phyloP scores from a whole-genome alignment of 345 rosid species.

The Acer yangbiense region DNA sequence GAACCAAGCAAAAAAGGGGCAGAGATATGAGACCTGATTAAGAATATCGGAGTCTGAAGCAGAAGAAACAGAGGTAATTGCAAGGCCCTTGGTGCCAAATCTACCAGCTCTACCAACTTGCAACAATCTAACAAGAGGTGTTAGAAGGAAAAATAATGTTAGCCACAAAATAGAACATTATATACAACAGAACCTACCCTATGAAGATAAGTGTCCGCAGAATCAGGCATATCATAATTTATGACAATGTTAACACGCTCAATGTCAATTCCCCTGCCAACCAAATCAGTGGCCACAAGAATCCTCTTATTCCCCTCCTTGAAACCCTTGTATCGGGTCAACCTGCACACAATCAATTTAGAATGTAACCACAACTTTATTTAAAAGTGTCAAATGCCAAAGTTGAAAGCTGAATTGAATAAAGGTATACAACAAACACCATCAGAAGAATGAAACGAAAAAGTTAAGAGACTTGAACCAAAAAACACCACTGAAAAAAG shows the following conservation, averaged over 20 bases:
- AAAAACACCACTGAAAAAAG: not conserved
- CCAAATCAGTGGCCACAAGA: conserved; percentile 95
- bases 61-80: conserved; percentile 93
- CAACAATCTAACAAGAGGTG: not conserved
- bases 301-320: conserved; percentile 99
- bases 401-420: not conserved
- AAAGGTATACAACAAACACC: too few species aligned
- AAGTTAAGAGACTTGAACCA: not conserved
- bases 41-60: conserved; percentile 89
- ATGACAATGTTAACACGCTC: conserved; percentile 98
- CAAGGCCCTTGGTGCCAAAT: conserved; percentile 98
- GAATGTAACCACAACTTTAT: not conserved
- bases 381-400: not conserved
- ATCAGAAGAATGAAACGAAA: not conserved
- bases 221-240: conserved; percentile 99
- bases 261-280: conserved; percentile 96
- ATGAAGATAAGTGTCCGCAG: conserved; percentile 97
- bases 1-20: not conserved
- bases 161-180: not conserved
- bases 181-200: conserved; percentile 50
- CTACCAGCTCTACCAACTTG: conserved; percentile 99
- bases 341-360: conserved; percentile 40
- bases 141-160: not conserved
- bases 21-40: conserved; percentile 66
- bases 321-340: conserved; percentile 95